A percentile compares a stretch with the other conserved stretches of the same genome.
phyloP scores from a whole-genome alignment of 164 flowering plant species.

The Umbellularia californica region DNA sequence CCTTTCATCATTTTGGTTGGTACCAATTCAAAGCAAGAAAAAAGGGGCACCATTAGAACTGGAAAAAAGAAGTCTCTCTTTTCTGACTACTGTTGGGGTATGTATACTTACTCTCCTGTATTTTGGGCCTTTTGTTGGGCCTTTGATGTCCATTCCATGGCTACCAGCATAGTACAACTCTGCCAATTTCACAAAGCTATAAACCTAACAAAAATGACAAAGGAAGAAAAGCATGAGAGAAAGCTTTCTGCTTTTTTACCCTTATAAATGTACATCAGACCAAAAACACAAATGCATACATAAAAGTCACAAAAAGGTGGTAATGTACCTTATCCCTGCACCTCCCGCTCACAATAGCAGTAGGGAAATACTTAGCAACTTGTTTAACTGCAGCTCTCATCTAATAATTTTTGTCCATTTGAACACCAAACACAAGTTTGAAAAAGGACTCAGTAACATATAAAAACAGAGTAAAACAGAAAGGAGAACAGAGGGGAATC shows the following conservation, averaged over 20 bases:
- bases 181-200: conserved; percentile 52
- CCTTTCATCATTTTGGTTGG: no score
- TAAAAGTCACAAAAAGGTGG: neutral
- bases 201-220: conserved; percentile 35
- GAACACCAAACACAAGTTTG: neutral
- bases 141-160: conserved; percentile 93
- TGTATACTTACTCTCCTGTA: conserved; percentile 32
- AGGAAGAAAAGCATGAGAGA: neutral
- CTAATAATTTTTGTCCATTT: conserved; percentile 22
- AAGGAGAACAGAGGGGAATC: conserved; percentile 2
- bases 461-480: neutral
- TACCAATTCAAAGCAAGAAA: no score
- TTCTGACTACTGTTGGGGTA: neutral
- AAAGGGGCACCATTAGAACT: no score
- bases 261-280: neutral
- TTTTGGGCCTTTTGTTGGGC: conserved; percentile 46
- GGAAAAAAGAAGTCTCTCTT: no score
- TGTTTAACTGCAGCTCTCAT: conserved; percentile 64
- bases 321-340: conserved; percentile 73
- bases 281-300: neutral
- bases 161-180: conserved; percentile 89
- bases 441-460: neutral
- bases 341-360: conserved; percentile 83
- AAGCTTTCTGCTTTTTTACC: neutral
- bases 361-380: conserved; percentile 63